Percentiles rank a stretch among this genome's conserved stretches.
phyloP scores from a whole-genome alignment of 352 stramenopile genomes.

The Phytophthora pinifolia region DNA sequence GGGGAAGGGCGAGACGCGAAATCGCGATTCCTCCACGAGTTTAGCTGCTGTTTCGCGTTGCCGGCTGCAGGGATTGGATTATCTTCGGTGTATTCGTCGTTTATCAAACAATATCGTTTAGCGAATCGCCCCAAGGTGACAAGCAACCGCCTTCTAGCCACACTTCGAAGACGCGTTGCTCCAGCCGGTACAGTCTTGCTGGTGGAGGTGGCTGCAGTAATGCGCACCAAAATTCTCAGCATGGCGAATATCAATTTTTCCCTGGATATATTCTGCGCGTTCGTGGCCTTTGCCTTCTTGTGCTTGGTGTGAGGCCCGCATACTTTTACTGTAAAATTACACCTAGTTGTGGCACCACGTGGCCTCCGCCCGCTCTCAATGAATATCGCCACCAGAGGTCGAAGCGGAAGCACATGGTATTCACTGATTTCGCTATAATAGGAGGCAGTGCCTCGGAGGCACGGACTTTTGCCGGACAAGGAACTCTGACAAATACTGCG shows the following conservation, averaged over 20 bases:
- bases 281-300: too few relatives aligned
- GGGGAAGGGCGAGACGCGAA: slow-evolving; percentile 21
- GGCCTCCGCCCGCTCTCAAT: slow-evolving; percentile 8
- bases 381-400: slow-evolving; percentile 12
- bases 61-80: slow-evolving; percentile 10
- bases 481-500: too few relatives aligned
- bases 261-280: too few relatives aligned
- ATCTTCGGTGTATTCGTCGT: slow-evolving; percentile 29
- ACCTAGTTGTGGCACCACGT: slow-evolving; percentile 7
- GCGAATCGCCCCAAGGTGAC: slow-evolving; percentile 11
- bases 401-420: slow-evolving; percentile 7
- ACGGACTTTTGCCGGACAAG: too few relatives aligned
- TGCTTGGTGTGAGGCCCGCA: not conserved
- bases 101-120: slow-evolving; percentile 29
- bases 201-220: slow-evolving; percentile 3
- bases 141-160: slow-evolving; percentile 4
- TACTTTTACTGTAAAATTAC: not conserved
- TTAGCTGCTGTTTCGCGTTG: slow-evolving; percentile 17
- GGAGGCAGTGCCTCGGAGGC: not conserved
- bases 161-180: slow-evolving; percentile 16
- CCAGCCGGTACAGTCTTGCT: slow-evolving; percentile 6
- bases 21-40: slow-evolving; percentile 6
- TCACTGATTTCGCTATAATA: slow-evolving; percentile 5
- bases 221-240: slow-evolving; percentile 6
- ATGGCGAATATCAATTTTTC: not conserved